phyloP scores from a whole-genome alignment of 306 rosid genomes.

The Vigna unguiculata region DNA sequence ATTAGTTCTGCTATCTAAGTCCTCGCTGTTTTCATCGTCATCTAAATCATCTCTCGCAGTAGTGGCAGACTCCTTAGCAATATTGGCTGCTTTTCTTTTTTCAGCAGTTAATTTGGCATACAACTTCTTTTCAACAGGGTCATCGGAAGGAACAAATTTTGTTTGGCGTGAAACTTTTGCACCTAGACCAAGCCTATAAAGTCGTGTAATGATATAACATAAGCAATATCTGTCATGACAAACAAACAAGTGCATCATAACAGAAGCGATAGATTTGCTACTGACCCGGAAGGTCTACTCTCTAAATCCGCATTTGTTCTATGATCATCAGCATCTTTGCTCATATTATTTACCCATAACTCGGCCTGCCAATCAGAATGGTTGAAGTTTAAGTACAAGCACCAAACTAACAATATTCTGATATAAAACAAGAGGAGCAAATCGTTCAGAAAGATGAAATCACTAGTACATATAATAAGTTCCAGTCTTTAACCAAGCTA shows the following conservation, averaged over 20 bases:
- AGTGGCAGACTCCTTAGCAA: conserved; percentile 49
- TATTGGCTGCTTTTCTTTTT: conserved; percentile 66
- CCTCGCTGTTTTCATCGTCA: conserved; percentile 49
- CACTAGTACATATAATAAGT: conserved; percentile 1
- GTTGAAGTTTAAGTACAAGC: conserved; percentile 6
- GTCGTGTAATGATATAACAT: conserved; percentile 2
- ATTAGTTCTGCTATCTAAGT: conserved; percentile 70
- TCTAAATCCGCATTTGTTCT: conserved; percentile 43
- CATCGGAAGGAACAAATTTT: conserved; percentile 61
- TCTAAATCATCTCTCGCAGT: conserved; percentile 43
- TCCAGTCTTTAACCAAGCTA: not conserved
- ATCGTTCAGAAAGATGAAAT: conserved; percentile 26
- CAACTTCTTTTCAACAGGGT: conserved; percentile 77
- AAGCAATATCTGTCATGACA: conserved; percentile 4
- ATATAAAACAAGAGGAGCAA: not conserved
- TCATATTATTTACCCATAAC: conserved; percentile 78
- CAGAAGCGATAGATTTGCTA: conserved; percentile 7
- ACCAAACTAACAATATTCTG: conserved; percentile 24
- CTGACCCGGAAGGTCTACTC: conserved; percentile 70
- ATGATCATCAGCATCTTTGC: conserved; percentile 60
- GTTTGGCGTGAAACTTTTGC: conserved; percentile 72
- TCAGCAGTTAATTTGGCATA: conserved; percentile 61
- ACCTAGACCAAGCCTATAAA: conserved; percentile 86
- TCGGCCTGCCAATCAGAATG: conserved; percentile 68
- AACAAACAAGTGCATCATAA: not conserved